Evolutionary conservation across 2,329 filamentous ascomycete genomes (phyloP), one percentile per base, ranked within the genome.

Genomic region (Calcarisporium arbuscula): DNA sequence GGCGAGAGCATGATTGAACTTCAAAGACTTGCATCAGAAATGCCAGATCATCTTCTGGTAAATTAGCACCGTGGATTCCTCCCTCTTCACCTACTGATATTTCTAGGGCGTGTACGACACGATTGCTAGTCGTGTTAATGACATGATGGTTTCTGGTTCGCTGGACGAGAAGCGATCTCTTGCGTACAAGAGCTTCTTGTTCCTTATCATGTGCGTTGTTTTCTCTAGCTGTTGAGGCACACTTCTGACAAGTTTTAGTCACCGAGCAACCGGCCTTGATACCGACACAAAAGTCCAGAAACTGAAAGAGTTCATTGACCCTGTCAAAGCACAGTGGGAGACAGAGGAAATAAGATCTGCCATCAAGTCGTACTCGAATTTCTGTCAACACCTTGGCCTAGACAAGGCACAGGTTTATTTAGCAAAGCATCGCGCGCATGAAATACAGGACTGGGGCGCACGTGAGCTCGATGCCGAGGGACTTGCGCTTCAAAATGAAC

Each of bases 111-210:
- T 94, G 19, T 96, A 95, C 54, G 83, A 90, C 38, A 78, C 92
- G 47, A 75, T 98, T 19, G 85, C 94, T 55, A 72, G 71, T 23
- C 87, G 87, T 51, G 81, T 96, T 40, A 82, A 82, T 40, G 83
- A 90, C 55, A 80, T 94, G 66, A 73, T 84, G 53, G 70, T 78
- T 42, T 77, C 84, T 30, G 77, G 83, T 19, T 72, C 74, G 35
- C 64, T 84, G 19, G 90, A 95, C 50, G 82, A 90, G 49, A 87
- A 89, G 52, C 77, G 89, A 20, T 79, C 85, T 38, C 81, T 92
- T 51, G 86, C 89, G 2, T 89, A 94, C 50, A 85, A 80, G 47
- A 90, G 88, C 8, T 90, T 96, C 43, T 69, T 96, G 1, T 94
- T 98, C 56, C 92, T 94, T 39, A 92, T 98, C 42, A 82, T 92